Evolutionary conservation across 768 basidiomycete genomes (phyloP).

Genomic region (Pleurotus sapidus): DNA sequence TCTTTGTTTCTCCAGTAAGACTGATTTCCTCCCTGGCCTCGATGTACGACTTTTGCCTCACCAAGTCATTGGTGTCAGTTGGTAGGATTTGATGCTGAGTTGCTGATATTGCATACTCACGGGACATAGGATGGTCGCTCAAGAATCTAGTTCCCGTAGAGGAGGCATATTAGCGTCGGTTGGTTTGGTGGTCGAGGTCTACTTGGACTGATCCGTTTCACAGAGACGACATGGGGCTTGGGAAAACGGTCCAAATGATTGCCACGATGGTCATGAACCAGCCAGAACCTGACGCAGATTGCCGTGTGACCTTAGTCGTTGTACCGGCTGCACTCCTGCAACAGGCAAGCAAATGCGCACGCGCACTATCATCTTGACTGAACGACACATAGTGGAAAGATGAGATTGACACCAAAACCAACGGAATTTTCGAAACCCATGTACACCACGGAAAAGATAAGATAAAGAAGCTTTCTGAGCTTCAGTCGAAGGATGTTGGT

Average conservation of each 20-base stretch:
- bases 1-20: constrained; percentile 28
- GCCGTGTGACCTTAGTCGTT: constrained; percentile 64
- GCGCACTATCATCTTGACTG: background rate
- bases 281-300: constrained; percentile 41
- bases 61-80: constrained; percentile 75
- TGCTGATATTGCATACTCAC: background rate
- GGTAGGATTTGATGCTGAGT: constrained; percentile 32
- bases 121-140: constrained; percentile 59
- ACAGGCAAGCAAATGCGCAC: constrained; percentile 41
- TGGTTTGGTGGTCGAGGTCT: background rate
- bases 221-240: constrained; percentile 73
- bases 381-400: constrained; percentile 56
- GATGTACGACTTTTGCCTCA: constrained; percentile 71
- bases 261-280: constrained; percentile 72
- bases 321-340: constrained; percentile 74
- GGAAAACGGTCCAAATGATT: constrained; percentile 79
- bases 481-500: constrained; percentile 46
- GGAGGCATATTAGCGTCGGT: constrained; percentile 66
- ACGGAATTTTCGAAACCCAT: constrained; percentile 57
- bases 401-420: constrained; percentile 68
- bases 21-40: constrained; percentile 63
- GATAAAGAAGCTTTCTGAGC: constrained; percentile 36
- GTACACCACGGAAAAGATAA: constrained; percentile 75
- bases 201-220: no score
- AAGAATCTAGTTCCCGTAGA: constrained; percentile 47